These are phyloP conservation scores for Prinsepia uniflora DNA, from an alignment of 306 rosid genomes.

Conservation along the genomic window DNA sequence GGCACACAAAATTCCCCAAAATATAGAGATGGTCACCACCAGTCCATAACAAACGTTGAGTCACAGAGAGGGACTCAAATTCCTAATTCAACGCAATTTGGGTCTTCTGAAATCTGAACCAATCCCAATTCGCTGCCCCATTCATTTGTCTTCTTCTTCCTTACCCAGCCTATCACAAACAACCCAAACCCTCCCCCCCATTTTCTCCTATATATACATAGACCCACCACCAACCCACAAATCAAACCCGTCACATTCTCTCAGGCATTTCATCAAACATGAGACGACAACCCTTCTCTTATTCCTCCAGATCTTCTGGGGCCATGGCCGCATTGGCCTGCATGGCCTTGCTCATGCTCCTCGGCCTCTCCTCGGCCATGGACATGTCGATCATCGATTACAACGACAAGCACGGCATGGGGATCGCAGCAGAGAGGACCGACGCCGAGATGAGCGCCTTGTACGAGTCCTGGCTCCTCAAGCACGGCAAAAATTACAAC, in stretches of 20 bases:
- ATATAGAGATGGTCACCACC: conserved; percentile 11
- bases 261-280: neutral
- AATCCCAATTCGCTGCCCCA: neutral
- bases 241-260: neutral
- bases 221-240: conserved; percentile 1
- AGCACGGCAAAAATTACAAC: conserved; percentile 61
- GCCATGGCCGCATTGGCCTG: neutral
- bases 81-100: conserved; percentile 9
- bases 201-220: neutral
- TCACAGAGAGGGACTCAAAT: neutral
- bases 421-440: conserved; percentile 11
- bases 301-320: neutral
- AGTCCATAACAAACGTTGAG: neutral
- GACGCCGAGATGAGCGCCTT: conserved; percentile 31
- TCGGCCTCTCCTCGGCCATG: conserved; percentile 27
- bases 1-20: neutral
- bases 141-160: neutral
- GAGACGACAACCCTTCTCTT: neutral
- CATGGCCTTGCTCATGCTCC: conserved; percentile 3
- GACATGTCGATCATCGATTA: conserved; percentile 82
- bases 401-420: conserved; percentile 38
- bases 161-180: neutral
- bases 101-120: neutral
- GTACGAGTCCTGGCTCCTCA: conserved; percentile 70
- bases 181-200: no score